Conservation (phyloP, 352 stramenopile species). For the Phytophthora sp. region DNA sequence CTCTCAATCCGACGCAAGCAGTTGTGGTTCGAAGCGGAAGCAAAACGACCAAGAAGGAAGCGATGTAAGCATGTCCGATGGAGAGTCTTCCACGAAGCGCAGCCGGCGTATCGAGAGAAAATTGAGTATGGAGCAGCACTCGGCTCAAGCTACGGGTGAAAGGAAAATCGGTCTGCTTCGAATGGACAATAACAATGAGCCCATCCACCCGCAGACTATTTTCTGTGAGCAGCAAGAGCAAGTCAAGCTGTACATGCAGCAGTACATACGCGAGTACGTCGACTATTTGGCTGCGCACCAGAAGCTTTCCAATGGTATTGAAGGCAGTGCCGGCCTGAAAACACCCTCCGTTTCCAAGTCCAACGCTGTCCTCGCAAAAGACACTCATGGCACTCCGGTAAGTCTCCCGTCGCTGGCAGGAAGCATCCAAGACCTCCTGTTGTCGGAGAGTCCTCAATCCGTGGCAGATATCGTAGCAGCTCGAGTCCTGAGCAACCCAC, state of each 20-base stretch:
- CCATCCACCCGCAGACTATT: slow-evolving; percentile 58
- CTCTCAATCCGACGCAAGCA: slow-evolving; percentile 54
- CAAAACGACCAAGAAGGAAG: slow-evolving; percentile 35
- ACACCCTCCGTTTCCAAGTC: slow-evolving; percentile 1
- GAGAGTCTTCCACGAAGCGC: slow-evolving; percentile 37
- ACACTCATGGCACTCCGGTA: slow-evolving; percentile 58
- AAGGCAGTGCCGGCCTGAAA: not conserved
- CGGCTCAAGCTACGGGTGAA: not conserved
- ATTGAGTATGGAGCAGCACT: not conserved
- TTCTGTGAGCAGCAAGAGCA: slow-evolving; percentile 54
- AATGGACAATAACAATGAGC: slow-evolving; percentile 45
- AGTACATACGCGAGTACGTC: slow-evolving; percentile 70
- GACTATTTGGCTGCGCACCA: slow-evolving; percentile 47
- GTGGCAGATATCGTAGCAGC: slow-evolving; percentile 48
- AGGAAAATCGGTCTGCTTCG: slow-evolving; percentile 37
- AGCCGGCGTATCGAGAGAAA: not conserved
- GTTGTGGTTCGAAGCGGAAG: slow-evolving; percentile 50
- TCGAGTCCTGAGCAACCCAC: slow-evolving; percentile 27
- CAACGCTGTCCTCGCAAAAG: slow-evolving; percentile 29
- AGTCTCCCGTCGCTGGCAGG: slow-evolving; percentile 57
- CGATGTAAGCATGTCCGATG: slow-evolving; percentile 38
- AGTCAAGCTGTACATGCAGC: slow-evolving; percentile 60
- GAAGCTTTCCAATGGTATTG: slow-evolving; percentile 4
- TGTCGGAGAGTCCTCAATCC: slow-evolving; percentile 76
- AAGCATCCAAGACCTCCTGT: slow-evolving; percentile 70